Evolutionary conservation across 148 eudicot species (phyloP), one percentile per base, ranked within the genome.

Genomic region (Rhododendron griersonianum): DNA sequence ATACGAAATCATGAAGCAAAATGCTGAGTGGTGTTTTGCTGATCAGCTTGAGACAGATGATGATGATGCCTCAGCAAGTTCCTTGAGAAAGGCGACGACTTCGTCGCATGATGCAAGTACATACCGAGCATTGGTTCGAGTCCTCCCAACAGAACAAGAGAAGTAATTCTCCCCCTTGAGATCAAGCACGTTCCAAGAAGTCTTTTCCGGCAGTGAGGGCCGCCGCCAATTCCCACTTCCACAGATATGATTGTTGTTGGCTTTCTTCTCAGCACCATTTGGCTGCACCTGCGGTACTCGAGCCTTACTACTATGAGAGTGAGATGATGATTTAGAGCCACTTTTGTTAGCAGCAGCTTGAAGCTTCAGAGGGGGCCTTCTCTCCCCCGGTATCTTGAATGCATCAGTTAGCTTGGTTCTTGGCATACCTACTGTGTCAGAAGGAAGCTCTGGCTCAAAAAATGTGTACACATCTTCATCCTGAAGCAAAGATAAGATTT

Each of bases 401-500:
- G 91, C 78, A 69, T 97, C 99, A 5, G 85, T 63, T 35, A 85
- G 80, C 87, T 92, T 94, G 87, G 88, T 84, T 88, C 94, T 91
- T 19, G 93, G 89, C 67, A 89, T 88, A 65, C 92, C 91, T 83
- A 86, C 85, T 79, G 88, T 61, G 78, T 94, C 95, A 18, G 87
- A 87, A 3, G 99, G 98, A 86, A 97, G 95, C 88, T 97, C 99
- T 33, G 99, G 99, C 90, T 97, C 99, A 45, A 97, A 97, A 91
- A 97, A 97, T 63, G 98, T 92, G 90, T 91, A 97, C 19, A 97
- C 93, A 81, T 97, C 99, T 88, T 97, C 99, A 37, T 97, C 99
- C 99, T 97, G 84, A 82, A 74, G 51, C 33, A 73, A 33, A 86
- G 15, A 53, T 14, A 35, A 65, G 69, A 84, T 53, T 21, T 33